These are phyloP conservation scores for Hypoxylon sp. DNA, from an alignment of 2,329 filamentous ascomycete species.

Conservation along the genomic window DNA sequence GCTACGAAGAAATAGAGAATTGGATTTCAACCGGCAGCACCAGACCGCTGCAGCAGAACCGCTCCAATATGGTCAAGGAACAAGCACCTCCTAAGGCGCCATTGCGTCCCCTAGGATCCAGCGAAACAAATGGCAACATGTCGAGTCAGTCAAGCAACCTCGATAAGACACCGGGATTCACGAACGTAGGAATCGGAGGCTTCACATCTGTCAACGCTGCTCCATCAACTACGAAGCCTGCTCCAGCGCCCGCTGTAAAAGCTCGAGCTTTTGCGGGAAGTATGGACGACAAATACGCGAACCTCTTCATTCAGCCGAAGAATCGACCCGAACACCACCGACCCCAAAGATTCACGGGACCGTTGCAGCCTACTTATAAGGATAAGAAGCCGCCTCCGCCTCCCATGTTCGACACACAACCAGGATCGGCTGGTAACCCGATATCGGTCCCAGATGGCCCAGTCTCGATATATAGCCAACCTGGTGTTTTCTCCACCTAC, in stretches of 20 bases:
- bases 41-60: conserved; percentile 24
- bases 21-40: conserved; percentile 7
- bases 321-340: conserved; percentile 71
- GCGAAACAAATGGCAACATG: conserved; percentile 45
- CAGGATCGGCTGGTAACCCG: conserved; percentile 52
- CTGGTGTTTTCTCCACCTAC: conserved; percentile 69
- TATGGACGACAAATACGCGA: conserved; percentile 68
- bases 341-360: conserved; percentile 64
- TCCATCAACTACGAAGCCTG: conserved; percentile 26
- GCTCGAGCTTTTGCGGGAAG: conserved; percentile 46
- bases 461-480: conserved; percentile 55
- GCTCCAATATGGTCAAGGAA: conserved; percentile 62
- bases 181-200: conserved; percentile 18
- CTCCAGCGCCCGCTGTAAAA: conserved; percentile 51
- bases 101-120: conserved; percentile 57
- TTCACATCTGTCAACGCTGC: conserved; percentile 27
- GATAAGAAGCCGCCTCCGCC: conserved; percentile 64
- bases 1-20: conserved; percentile 13
- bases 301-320: conserved; percentile 68
- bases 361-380: conserved; percentile 63
- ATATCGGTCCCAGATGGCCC: conserved; percentile 50
- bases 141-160: conserved; percentile 42
- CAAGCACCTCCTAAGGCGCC: conserved; percentile 63
- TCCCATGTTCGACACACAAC: conserved; percentile 64
- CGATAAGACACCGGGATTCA: conserved; percentile 36